Percentiles rank a stretch among this genome's conserved stretches.
phyloP scores from a whole-genome alignment of 2,329 filamentous ascomycete genomes.

The Botrytis fabae region DNA sequence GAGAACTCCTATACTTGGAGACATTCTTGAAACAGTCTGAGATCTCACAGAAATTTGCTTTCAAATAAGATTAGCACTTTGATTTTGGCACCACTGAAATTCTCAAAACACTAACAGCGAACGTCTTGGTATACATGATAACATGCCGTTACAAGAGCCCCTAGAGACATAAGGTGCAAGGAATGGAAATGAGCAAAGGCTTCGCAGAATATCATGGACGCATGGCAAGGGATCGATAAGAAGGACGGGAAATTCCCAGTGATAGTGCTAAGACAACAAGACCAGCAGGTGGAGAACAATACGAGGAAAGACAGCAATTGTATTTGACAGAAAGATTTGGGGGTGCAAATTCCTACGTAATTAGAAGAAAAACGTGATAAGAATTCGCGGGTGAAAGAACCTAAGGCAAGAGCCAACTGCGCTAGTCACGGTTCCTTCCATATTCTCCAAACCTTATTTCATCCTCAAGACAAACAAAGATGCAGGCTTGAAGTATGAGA shows the following conservation, averaged over 20 bases:
- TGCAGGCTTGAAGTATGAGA: neutral
- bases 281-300: neutral
- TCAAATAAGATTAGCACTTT: neutral
- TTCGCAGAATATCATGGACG: neutral
- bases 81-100: neutral
- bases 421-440: neutral
- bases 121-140: neutral
- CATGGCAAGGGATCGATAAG: neutral
- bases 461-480: neutral
- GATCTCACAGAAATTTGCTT: neutral
- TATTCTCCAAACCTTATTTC: conserved; percentile 6
- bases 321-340: neutral
- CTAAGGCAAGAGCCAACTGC: neutral
- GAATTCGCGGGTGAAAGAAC: neutral
- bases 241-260: neutral
- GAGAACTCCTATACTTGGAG: neutral
- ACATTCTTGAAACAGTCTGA: no score
- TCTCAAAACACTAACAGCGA: neutral
- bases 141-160: neutral
- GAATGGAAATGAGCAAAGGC: neutral
- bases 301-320: neutral
- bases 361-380: neutral
- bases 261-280: neutral
- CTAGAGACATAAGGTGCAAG: neutral
- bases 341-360: neutral